A percentile compares a stretch with the other conserved stretches of the same genome.
These are phyloP conservation scores for Dioscorea alata DNA, from an alignment of 106 monocot species.

Conservation along the genomic window DNA sequence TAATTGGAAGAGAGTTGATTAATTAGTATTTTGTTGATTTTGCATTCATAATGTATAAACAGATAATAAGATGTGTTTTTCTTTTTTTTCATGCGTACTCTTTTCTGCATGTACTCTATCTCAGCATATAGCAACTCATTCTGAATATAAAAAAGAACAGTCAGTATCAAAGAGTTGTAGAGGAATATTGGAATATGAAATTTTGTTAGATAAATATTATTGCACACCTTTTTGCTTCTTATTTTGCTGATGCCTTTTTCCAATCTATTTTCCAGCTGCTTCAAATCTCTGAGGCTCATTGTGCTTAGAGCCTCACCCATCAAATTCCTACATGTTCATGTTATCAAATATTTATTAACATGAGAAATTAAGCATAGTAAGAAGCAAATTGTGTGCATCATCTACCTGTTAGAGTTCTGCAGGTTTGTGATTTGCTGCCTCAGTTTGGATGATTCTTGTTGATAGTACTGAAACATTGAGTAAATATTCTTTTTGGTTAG, in stretches of 20 bases:
- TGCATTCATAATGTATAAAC: not conserved
- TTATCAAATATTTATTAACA: not conserved
- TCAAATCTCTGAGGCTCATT: slow-evolving; percentile 8
- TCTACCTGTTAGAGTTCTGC: slow-evolving; percentile 12
- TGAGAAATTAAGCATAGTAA: too few relatives aligned
- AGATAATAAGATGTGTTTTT: not conserved
- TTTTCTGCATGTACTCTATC: slow-evolving; percentile 48
- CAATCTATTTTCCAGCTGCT: slow-evolving; percentile 4
- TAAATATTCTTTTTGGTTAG: not conserved
- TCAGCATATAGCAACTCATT: slow-evolving; percentile 34
- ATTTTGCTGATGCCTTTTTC: slow-evolving; percentile 7
- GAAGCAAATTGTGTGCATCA: not conserved
- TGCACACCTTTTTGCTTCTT: slow-evolving; percentile 7
- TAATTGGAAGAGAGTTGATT: not conserved
- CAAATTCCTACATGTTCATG: slow-evolving; percentile 6
- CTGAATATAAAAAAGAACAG: not conserved
- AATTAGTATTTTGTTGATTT: not conserved
- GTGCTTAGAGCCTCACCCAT: slow-evolving; percentile 8
- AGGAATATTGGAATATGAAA: too few relatives aligned
- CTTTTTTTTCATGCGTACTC: slow-evolving; percentile 2
- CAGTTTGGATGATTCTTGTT: slow-evolving; percentile 8
- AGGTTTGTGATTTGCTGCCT: slow-evolving; percentile 3
- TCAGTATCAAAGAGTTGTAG: not conserved
- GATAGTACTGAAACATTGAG: slow-evolving; percentile 2
- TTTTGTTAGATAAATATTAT: not conserved